phyloP scores from a whole-genome alignment of 306 rosid species.

The Ammopiptanthus mongolicus region DNA sequence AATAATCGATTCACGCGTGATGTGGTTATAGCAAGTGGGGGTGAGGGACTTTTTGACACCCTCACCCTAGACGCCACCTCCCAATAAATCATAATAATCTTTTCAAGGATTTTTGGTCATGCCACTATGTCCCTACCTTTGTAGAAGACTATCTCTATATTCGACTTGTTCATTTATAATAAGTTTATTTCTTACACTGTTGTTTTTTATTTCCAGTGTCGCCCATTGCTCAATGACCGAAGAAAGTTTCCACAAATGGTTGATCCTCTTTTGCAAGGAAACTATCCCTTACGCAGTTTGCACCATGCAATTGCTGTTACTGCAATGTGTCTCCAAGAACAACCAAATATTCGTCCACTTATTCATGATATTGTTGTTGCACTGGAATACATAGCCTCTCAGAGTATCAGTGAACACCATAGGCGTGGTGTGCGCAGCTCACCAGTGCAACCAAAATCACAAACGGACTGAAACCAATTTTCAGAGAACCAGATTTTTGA shows the following conservation, averaged over 20 bases:
- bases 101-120: not conserved
- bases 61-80: no score
- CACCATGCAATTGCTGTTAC: slow-evolving; percentile 75
- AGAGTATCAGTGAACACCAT: slow-evolving; percentile 21
- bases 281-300: slow-evolving; percentile 58
- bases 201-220: slow-evolving; percentile 19
- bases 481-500: slow-evolving; percentile 21
- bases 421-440: not conserved
- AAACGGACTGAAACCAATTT: not conserved
- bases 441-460: slow-evolving; percentile 21
- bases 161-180: not conserved
- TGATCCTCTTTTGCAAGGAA: slow-evolving; percentile 66
- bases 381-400: slow-evolving; percentile 62
- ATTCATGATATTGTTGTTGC: slow-evolving; percentile 71
- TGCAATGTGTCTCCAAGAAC: slow-evolving; percentile 81
- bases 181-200: not conserved
- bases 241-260: slow-evolving; percentile 43
- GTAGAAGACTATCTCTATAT: not conserved
- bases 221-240: slow-evolving; percentile 33
- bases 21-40: no score
- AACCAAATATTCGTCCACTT: slow-evolving; percentile 63
- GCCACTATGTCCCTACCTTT: not conserved
- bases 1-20: no score
- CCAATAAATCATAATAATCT: not conserved
- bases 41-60: no score